Base-by-base conservation (phyloP, 202 grass and related monocot species). In the Schoenoplectus tabernaemontani region DNA sequence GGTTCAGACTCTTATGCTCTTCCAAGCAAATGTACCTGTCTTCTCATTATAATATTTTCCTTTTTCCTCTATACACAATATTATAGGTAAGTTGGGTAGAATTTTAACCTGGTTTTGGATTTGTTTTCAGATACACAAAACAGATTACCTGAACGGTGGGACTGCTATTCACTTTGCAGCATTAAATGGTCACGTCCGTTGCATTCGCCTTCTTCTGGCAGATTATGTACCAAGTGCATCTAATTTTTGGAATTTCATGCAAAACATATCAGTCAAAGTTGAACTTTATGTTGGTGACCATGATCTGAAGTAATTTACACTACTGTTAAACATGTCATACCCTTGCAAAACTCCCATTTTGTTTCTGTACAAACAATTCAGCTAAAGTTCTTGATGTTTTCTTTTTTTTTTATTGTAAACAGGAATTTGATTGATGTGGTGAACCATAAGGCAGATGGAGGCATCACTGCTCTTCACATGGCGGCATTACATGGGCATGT, bases 1-100 rank as follows among this genome's bases (percentile, higher is more conserved):
- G 77, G 95, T 98, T 83, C 95, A 98, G 54, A 90, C 89, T 46
- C 78, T 98, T n/a, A 86, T 98, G 84, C 88, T 98, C 44, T 95
- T 92, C 66, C 87, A 89, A 87, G 86, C 89, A 84, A 98, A 98
- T 70, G 95, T 98, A 81, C 79, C 5, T 15, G 66, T 77, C 66
- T 57, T 1, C 20, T 53, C n/a, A 15, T 53, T 41, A 2, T 23
- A 9, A 30, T n/a, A 7, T 36, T 57, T 41, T 28, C 36, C 10
- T 39, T 72, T 76, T 63, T 17, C 41, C 15, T 67, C 7, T 53
- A 32, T 75, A 66, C 32, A 50, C 47, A 22, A 30, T 53, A 15
- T 61, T 78, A 67, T 20, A 34, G n/a, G 3, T 56, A 44, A 58
- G n/a, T 16, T 48, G 17, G 4, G 20, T n/a, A 23, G n/a, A 34